Conservation (phyloP, 331 rosid species). For the Malus hybrid region DNA sequence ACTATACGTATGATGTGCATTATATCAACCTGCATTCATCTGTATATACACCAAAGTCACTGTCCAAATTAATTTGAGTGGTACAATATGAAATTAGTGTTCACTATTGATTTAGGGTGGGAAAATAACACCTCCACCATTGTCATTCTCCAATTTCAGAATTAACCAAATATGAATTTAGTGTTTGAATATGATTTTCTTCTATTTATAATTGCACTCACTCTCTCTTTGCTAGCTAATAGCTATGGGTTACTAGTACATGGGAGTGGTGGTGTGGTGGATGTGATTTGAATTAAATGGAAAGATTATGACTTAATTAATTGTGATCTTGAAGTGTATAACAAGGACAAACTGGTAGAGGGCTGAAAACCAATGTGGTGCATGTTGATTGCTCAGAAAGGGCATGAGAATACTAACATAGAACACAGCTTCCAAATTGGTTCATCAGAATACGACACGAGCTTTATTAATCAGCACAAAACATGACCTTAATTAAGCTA, state of each 20-base stretch:
- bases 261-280: neutral
- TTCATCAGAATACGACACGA: neutral
- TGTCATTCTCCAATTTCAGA: constrained; percentile 8
- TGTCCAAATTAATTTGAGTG: neutral
- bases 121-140: neutral
- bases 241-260: neutral
- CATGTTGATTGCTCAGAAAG: neutral
- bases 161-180: constrained; percentile 1
- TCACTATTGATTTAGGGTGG: neutral
- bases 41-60: neutral
- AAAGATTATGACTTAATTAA: neutral
- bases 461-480: neutral
- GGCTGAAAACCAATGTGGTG: neutral
- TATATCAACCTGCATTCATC: neutral
- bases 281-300: neutral
- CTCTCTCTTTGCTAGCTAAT: neutral
- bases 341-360: neutral
- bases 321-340: neutral
- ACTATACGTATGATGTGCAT: neutral
- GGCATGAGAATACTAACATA: neutral
- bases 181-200: constrained; percentile 9
- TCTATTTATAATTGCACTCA: neutral
- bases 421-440: neutral
- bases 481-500: neutral
- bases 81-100: constrained; percentile 5